Evolutionary conservation across 257 asterid species (phyloP).

Genomic region (Fraxinus pennsylvanica): DNA sequence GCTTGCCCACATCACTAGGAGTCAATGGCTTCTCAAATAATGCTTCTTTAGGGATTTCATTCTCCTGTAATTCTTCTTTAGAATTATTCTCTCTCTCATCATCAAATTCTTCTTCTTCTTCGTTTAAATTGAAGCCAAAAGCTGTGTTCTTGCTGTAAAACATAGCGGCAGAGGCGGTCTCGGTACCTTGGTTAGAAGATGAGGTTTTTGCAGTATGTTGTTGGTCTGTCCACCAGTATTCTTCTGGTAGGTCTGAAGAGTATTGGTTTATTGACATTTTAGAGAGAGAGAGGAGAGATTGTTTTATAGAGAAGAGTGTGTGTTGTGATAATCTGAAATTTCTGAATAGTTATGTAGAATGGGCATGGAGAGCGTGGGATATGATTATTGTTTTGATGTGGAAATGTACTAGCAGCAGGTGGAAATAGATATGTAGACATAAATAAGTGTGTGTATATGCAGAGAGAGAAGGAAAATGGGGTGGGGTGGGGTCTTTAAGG

Average conservation of each 20-base stretch:
- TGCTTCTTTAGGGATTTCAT: conserved; percentile 42
- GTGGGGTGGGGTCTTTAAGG: conserved; percentile 45
- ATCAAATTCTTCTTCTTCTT: conserved; percentile 36
- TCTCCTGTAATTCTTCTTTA: not conserved
- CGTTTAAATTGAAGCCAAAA: conserved; percentile 59
- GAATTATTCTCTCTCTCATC: not conserved
- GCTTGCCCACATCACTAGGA: conserved; percentile 95
- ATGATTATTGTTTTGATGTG: conserved; percentile 6
- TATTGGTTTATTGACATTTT: conserved; percentile 70
- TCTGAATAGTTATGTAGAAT: conserved; percentile 18
- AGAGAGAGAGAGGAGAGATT: conserved; percentile 9
- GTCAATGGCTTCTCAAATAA: conserved; percentile 88
- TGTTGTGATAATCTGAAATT: conserved; percentile 24
- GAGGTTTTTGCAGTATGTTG: conserved; percentile 35
- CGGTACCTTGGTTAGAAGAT: conserved; percentile 25
- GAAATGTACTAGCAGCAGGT: conserved; percentile 13
- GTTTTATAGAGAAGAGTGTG: not conserved
- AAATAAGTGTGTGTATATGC: not conserved
- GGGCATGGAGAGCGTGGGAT: conserved; percentile 2
- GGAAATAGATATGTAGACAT: conserved; percentile 3
- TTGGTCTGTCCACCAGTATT: conserved; percentile 54
- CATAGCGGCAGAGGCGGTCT: conserved; percentile 6
- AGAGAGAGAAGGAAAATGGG: conserved; percentile 17
- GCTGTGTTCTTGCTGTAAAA: conserved; percentile 14
- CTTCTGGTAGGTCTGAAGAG: conserved; percentile 49